Percentiles rank a stretch among this genome's conserved stretches.
phyloP scores from a whole-genome alignment of 2,329 filamentous ascomycete genomes.

The Orbilia brochopaga region DNA sequence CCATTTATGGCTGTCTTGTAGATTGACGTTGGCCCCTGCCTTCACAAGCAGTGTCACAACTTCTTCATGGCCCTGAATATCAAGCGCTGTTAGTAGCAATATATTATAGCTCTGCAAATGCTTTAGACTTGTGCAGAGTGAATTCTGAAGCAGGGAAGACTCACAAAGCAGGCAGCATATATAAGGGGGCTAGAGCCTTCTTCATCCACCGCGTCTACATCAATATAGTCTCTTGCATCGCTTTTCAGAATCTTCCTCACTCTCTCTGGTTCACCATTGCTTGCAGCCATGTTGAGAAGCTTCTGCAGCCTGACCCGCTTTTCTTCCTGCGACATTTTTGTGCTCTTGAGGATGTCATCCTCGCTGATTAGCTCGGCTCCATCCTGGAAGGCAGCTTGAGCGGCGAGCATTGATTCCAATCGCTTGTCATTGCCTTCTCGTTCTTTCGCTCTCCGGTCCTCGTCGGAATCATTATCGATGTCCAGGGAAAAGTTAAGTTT shows the following conservation, averaged over 20 bases:
- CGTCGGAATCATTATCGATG: constrained; percentile 65
- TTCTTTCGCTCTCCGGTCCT: constrained; percentile 57
- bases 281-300: constrained; percentile 89
- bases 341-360: constrained; percentile 75
- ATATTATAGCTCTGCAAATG: constrained; percentile 3
- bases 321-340: constrained; percentile 74
- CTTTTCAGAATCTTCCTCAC: constrained; percentile 78
- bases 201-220: constrained; percentile 86
- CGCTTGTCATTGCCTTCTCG: constrained; percentile 78
- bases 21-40: constrained; percentile 85
- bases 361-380: constrained; percentile 76
- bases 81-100: constrained; percentile 16
- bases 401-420: constrained; percentile 93
- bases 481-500: constrained; percentile 65
- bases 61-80: constrained; percentile 76
- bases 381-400: constrained; percentile 84
- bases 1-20: constrained; percentile 95
- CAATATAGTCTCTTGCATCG: constrained; percentile 74
- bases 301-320: constrained; percentile 85
- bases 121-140: constrained; percentile 3
- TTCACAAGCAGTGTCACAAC: constrained; percentile 84
- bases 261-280: constrained; percentile 87
- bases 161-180: constrained; percentile 95
- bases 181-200: constrained; percentile 96
- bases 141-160: constrained; percentile 56